Percentiles rank a stretch among this genome's conserved stretches.
phyloP scores from a whole-genome alignment of 208 protist genomes.

The Angomonas deanei region DNA sequence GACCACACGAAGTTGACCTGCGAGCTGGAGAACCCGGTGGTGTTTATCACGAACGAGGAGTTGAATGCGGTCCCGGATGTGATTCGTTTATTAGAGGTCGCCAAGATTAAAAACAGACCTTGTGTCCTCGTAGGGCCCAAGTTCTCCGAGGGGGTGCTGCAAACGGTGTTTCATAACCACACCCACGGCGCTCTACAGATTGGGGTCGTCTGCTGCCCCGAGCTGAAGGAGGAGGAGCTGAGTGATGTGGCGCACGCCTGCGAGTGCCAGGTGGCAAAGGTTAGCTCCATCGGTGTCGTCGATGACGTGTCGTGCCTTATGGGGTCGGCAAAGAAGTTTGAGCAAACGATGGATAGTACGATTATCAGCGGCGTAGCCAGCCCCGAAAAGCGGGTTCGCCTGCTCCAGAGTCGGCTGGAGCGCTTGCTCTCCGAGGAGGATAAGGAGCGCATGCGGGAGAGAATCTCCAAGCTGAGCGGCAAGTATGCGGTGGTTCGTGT shows the following conservation, averaged over 20 bases:
- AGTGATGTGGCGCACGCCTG: slow-evolving; percentile 99
- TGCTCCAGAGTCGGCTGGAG: slow-evolving; percentile 89
- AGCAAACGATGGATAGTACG: slow-evolving; percentile 97
- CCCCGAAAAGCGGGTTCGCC: slow-evolving; percentile 85
- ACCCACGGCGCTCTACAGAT: slow-evolving; percentile 93
- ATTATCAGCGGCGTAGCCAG: slow-evolving; percentile 85
- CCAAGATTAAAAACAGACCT: slow-evolving; percentile 34
- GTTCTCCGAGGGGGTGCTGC: slow-evolving; percentile 71
- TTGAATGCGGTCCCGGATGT: slow-evolving; percentile 54
- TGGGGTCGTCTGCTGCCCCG: slow-evolving; percentile 92
- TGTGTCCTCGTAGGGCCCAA: slow-evolving; percentile 66
- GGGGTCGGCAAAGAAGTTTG: slow-evolving; percentile 41
- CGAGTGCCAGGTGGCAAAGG: slow-evolving; percentile 87
- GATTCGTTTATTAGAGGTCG: slow-evolving; percentile 66
- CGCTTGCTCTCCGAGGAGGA: slow-evolving; percentile 94
- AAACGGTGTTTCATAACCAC: slow-evolving; percentile 92
- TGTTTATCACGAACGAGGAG: slow-evolving; percentile 85
- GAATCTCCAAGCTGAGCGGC: slow-evolving; percentile 79
- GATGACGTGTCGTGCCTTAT: slow-evolving; percentile 59
- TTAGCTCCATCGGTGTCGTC: slow-evolving; percentile 66
- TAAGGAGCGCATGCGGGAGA: slow-evolving; percentile 94
- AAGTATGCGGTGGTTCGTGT: slow-evolving; percentile 95
- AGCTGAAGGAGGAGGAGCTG: slow-evolving; percentile 97
- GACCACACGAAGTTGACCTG: slow-evolving; percentile 87
- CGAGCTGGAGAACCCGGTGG: slow-evolving; percentile 90